Base-by-base conservation (phyloP, 495 filamentous ascomycete species). In the Cetradonia linearis region DNA sequence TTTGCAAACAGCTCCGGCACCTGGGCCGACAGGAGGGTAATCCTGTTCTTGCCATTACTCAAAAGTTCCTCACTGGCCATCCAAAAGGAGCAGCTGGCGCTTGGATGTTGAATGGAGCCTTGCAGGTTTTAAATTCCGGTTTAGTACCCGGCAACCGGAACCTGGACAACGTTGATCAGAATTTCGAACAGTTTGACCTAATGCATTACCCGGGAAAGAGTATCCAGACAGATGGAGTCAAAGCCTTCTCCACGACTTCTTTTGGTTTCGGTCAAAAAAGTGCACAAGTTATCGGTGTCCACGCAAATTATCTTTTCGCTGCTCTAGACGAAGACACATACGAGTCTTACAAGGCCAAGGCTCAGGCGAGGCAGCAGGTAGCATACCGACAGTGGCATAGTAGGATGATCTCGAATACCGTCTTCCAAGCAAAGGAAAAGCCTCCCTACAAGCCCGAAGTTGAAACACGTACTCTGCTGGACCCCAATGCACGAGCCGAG, bases 181-280 rank as follows among this genome's bases (percentile, higher is more conserved):
- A 40, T 3, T 55, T 68, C 18, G 30, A 59, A 42, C 14, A 63
- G 16, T 64, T 28, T 44, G 49, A 60, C 3, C 50, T 64, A 34
- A 30, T 69, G 16, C 55, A 58, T 20, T 66, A 44, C 44, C 63
- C 61, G 2, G 56, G 33, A 16, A 14, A 38, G 8, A 49, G 36
- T 10, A 56, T 69, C 16, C 58, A 59, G 33, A 61, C 36, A 14
- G 59, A 33, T 16, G 59, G 38, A 14, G 14, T 67, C 2, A 57
- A 63, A 40, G 66, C 66, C 2, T 68, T 67, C 54, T 56, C 42
- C 10, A 10, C 69, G 20, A 70, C 66, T 5, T 65, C 64, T 13
- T 70, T 70, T 58, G 68, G 68, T 7, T 70, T 70, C 57, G 68
- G 68, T 3, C 68, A 68, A 38, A 70, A 70, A 55, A 62, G 67